Evolutionary conservation across 768 basidiomycete species (phyloP), one percentile per base, ranked within the genome.

Genomic region (Leccinum subtestaceum): DNA sequence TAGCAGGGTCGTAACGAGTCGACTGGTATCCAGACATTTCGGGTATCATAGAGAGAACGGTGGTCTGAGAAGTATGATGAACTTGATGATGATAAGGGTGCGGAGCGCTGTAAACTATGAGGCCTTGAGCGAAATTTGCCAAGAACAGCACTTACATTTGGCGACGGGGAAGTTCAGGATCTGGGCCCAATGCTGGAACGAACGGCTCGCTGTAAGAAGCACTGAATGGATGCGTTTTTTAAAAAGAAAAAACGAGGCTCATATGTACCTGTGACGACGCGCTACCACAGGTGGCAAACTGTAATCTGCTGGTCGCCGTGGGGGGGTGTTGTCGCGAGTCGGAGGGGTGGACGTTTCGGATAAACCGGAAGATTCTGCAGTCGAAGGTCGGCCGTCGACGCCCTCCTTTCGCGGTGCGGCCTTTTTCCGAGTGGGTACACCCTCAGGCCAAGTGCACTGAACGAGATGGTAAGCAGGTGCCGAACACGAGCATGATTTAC

Each of bases 401-500:
- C 83, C 78, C 52, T 87, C 85, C 67, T 85, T 85, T 63, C 81
- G 78, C 1, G 78, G 72, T 1, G 80, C 59, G 31, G 83, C 77
- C 74, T 88, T 88, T 75, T 89, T 91, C 60, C 88, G 82, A 34
- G 83, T 72, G 27, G 88, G 85, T n/a, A 85, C 81, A 7, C 84
- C 86, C 67, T 92, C 89, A 7, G 91, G 91, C 91, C 91, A 93
- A 52, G 85, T 89, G 70, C 91, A 92, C 91, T 90, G 60, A 62
- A 40, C 9, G 31, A 7, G 43, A 48, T 23, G 38, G 56, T 60
- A 34, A 69, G 63, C 52, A 53, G 52, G 61, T 53, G 58, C 53
- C 40, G 43, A 62, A 56, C 27, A 58, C 25, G 23, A 52, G 27
- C 51, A 38, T 0, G 23, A 45, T 19, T 45, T 13, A 50, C 85